Evolutionary conservation across 75 land plant genomes (phyloP).

Genomic region (Picea glauca): DNA sequence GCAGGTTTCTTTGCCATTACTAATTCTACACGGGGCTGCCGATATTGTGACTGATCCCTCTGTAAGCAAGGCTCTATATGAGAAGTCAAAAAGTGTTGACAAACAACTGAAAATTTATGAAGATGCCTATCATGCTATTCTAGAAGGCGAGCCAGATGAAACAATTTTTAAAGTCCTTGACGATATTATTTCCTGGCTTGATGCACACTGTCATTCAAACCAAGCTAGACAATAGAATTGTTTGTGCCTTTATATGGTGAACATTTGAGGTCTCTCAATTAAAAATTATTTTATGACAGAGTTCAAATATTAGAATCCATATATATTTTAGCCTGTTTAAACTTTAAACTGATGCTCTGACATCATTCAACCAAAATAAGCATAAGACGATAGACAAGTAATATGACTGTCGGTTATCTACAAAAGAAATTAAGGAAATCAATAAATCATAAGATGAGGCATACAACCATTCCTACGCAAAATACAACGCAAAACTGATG

Average conservation of each 20-base stretch:
- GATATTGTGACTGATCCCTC: slow-evolving; percentile 91
- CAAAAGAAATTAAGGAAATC: not conserved
- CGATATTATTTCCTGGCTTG: slow-evolving; percentile 88
- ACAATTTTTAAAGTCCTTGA: slow-evolving; percentile 51
- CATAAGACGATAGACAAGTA: no score
- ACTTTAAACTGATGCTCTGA: not conserved
- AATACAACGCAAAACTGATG: not conserved
- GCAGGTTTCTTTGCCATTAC: slow-evolving; percentile 91
- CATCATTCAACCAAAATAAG: not conserved
- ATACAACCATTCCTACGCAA: not conserved
- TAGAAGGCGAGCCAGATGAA: slow-evolving; percentile 93
- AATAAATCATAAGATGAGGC: not conserved
- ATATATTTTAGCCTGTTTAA: not conserved
- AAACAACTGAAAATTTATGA: slow-evolving; percentile 68
- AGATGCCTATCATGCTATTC: slow-evolving; percentile 71
- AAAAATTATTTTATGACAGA: not conserved
- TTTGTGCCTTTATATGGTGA: not conserved
- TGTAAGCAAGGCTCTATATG: slow-evolving; percentile 77
- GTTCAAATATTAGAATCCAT: no score
- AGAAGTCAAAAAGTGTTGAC: slow-evolving; percentile 74
- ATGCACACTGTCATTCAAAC: slow-evolving; percentile 24
- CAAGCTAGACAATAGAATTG: slow-evolving; percentile 6
- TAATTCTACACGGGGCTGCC: slow-evolving; percentile 84
- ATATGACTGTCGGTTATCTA: not conserved
- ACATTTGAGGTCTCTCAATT: not conserved